phyloP scores from a whole-genome alignment of 352 stramenopile species.

The Phytophthora macrochlamydospora region DNA sequence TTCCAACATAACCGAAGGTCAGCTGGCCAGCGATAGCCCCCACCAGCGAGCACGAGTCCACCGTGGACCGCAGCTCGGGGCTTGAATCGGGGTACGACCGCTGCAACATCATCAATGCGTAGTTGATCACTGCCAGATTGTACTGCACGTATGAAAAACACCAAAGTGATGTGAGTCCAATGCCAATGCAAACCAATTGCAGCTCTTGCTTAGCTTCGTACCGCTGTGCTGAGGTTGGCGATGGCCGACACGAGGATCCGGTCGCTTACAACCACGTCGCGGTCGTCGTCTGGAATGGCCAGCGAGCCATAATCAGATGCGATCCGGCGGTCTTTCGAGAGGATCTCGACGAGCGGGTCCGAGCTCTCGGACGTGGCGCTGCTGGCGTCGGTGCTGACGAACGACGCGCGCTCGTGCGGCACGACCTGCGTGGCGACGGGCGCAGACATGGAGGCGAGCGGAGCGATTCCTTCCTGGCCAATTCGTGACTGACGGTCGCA shows the following conservation, averaged over 20 bases:
- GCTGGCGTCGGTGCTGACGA: slow-evolving; percentile 19
- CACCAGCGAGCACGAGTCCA: slow-evolving; percentile 74
- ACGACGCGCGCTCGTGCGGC: slow-evolving; percentile 21
- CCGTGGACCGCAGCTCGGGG: slow-evolving; percentile 59
- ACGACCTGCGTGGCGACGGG: slow-evolving; percentile 14
- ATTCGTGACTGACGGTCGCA: slow-evolving; percentile 12
- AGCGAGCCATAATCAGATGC: slow-evolving; percentile 24
- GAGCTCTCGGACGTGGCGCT: slow-evolving; percentile 17
- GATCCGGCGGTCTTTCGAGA: slow-evolving; percentile 21
- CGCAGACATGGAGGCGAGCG: slow-evolving; percentile 13
- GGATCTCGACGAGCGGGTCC: slow-evolving; percentile 15
- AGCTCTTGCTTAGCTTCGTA: slow-evolving; percentile 23
- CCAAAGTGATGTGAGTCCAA: slow-evolving; percentile 2
- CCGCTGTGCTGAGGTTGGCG: slow-evolving; percentile 83
- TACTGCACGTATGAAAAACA: slow-evolving; percentile 40
- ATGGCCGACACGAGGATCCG: slow-evolving; percentile 69
- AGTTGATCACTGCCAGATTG: slow-evolving; percentile 82
- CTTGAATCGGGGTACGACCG: slow-evolving; percentile 57
- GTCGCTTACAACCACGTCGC: slow-evolving; percentile 35
- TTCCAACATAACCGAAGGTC: slow-evolving; percentile 81
- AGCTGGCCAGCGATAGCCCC: slow-evolving; percentile 83
- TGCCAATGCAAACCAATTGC: not conserved
- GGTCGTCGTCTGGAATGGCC: slow-evolving; percentile 1
- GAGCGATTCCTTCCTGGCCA: not conserved
- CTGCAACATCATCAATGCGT: slow-evolving; percentile 63